These are phyloP conservation scores for Corinectria fuckeliana DNA, from an alignment of 2,329 filamentous ascomycete species.

Conservation along the genomic window DNA sequence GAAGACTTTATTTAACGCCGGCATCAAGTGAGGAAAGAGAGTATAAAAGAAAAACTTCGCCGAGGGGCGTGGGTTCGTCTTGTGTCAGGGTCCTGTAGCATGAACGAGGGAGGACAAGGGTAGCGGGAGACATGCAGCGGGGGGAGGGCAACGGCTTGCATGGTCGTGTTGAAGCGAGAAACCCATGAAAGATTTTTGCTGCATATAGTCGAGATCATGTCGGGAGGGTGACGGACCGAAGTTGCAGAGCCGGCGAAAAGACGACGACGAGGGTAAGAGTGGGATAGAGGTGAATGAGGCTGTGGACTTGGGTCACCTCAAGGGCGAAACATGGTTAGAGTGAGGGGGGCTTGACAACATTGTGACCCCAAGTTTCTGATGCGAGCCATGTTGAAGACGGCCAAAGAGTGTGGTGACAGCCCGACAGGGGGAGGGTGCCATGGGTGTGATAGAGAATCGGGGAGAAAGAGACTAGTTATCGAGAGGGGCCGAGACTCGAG, in stretches of 20 bases:
- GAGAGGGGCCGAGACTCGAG: conserved; percentile 4
- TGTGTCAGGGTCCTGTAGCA: neutral
- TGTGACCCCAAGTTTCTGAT: neutral
- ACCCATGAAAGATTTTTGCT: neutral
- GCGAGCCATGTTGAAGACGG: neutral
- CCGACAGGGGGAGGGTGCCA: conserved; percentile 7
- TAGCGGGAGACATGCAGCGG: neutral
- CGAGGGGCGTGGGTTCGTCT: neutral
- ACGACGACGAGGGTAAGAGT: neutral
- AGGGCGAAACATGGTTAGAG: neutral
- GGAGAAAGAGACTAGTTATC: neutral
- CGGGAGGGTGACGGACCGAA: neutral
- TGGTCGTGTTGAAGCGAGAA: neutral
- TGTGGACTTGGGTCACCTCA: conserved; percentile 1
- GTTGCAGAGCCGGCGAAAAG: neutral
- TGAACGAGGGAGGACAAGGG: neutral
- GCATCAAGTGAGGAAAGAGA: neutral
- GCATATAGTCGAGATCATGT: neutral
- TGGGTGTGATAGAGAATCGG: conserved; percentile 4
- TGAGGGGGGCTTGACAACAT: neutral
- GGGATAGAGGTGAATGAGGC: neutral
- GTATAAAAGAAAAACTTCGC: neutral
- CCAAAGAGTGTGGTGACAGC: neutral
- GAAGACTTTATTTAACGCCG: neutral
- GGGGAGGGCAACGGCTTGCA: neutral